Evolutionary conservation across 371 early-diverging fungal species (phyloP).

Genomic region (Mucor velutinosus): DNA sequence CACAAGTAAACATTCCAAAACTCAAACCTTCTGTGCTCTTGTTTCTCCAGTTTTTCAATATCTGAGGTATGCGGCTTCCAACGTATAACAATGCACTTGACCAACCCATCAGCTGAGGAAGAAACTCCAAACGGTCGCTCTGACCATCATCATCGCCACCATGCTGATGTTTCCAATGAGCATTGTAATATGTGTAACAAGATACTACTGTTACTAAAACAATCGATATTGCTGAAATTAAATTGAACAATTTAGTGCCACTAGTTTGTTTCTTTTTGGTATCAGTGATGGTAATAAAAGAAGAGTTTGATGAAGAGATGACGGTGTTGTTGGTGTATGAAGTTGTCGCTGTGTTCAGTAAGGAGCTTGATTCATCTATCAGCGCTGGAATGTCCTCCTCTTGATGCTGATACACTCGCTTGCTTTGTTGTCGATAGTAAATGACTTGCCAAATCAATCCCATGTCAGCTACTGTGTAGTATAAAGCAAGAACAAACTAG

Average conservation of each 20-base stretch:
- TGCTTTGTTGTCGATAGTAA: constrained; percentile 41
- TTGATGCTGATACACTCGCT: not conserved
- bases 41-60: constrained; percentile 65
- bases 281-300: not conserved
- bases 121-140: not conserved
- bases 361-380: not conserved
- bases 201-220: constrained; percentile 20
- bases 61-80: constrained; percentile 74
- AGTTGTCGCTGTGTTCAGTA: not conserved
- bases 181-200: constrained; percentile 26
- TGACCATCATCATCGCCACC: not conserved
- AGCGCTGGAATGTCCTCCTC: not conserved
- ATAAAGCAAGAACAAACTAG: constrained; percentile 48
- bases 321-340: not conserved
- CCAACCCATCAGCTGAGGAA: constrained; percentile 49
- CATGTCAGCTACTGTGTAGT: constrained; percentile 55
- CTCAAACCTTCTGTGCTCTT: constrained; percentile 74
- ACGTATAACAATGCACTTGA: constrained; percentile 51
- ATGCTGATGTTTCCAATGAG: constrained; percentile 2
- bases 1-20: constrained; percentile 74
- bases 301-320: constrained; percentile 4
- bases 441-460: constrained; percentile 57
- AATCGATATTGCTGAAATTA: constrained; percentile 16
- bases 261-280: constrained; percentile 2
- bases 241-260: constrained; percentile 14